Base-by-base conservation (phyloP, 2,329 filamentous ascomycete species). In the Periconia macrospinosa region DNA sequence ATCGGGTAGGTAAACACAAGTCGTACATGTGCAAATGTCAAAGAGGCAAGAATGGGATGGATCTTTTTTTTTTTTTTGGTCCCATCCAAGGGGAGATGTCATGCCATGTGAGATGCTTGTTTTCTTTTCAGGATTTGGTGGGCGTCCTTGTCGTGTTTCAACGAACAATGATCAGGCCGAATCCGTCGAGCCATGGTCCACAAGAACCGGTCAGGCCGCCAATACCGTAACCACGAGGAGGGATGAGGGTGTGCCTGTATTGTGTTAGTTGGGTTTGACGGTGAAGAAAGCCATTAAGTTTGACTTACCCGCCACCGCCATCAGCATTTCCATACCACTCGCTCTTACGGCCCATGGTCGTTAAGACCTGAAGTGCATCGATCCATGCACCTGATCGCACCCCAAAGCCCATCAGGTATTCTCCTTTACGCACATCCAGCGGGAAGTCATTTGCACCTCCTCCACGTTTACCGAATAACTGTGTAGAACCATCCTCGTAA, bases 301-400 rank as follows among this genome's bases (percentile, higher is more conserved):
- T 27, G 23, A 3, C 91, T 75, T 85, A 97, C 92, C 86, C 86
- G 68, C 88, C 89, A 59, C 92, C 92, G 51, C 91, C 91, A 60
- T 81, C 79, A 11, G 86, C 75, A 63, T 96, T 94, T 54, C 94
- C 94, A 79, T 87, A 97, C 56, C 95, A 77, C 50, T 87, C 85
- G 33, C 93, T 97, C 71, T 88, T 89, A 64, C 92, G 84, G n/a
- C 92, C 92, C 55, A 91, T 77, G 66, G 87, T 97, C 1, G 94
- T 97, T 73, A 97, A 78, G 58, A 97, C 87, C 71, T 96, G 91
- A 49, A 97, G 83, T 13, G 87, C 93, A 71, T 97, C 91, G 60
- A 97, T 88, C 86, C 89, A 94, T 55, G 84, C 79, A 19, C 91
- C 92, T 47, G 89, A 86, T 60, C 92, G 83, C 48, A 97, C 79